phyloP scores from a whole-genome alignment of 139 green algal species.

The Coelastrella sp. region DNA sequence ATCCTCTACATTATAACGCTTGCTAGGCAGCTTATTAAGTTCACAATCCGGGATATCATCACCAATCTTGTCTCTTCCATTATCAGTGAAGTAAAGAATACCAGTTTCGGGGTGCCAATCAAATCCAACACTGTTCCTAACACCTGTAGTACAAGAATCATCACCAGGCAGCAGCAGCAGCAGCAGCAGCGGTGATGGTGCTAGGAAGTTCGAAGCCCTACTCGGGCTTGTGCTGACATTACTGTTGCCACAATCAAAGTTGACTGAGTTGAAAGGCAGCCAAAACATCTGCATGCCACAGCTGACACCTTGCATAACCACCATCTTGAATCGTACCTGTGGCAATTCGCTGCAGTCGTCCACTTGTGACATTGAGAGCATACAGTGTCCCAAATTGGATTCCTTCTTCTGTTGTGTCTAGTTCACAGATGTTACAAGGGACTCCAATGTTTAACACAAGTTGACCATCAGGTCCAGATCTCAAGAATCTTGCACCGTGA shows the following conservation, averaged over 20 bases:
- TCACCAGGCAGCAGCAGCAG: too few relatives aligned
- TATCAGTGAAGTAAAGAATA: conserved; percentile 17
- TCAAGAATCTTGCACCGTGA: conserved; percentile 4
- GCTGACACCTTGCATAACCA: neutral
- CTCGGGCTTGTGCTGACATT: too few relatives aligned
- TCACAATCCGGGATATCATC: conserved; percentile 13
- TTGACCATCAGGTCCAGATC: conserved; percentile 4
- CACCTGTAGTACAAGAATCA: neutral
- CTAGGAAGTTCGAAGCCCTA: too few relatives aligned
- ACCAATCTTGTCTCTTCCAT: conserved; percentile 27
- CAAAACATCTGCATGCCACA: too few relatives aligned
- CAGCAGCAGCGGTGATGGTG: too few relatives aligned
- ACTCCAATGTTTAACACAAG: neutral
- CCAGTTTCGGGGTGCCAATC: conserved; percentile 16
- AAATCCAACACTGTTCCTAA: conserved; percentile 31
- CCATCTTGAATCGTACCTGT: neutral
- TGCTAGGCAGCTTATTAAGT: neutral
- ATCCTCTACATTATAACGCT: neutral
- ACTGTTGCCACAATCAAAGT: too few relatives aligned
- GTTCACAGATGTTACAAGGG: conserved; percentile 21
- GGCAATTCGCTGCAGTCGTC: neutral
- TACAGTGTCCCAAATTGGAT: conserved; percentile 23
- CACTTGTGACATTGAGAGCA: conserved; percentile 2
- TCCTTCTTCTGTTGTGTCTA: neutral
- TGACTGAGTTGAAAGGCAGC: too few relatives aligned